Conservation (phyloP, 495 filamentous ascomycete genomes). For the Rostrohypoxylon terebratum region DNA sequence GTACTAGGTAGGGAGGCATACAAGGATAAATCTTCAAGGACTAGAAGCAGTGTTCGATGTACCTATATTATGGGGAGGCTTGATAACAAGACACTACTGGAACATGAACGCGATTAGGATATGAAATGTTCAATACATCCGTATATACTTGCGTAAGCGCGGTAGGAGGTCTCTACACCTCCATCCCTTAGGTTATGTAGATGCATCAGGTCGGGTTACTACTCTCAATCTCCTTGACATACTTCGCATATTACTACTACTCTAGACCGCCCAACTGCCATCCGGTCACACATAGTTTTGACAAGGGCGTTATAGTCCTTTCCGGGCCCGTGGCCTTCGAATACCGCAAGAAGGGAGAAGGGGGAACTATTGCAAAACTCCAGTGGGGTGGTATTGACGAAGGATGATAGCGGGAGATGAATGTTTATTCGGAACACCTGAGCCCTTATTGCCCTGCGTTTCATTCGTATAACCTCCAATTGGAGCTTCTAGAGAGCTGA, state of each 20-base stretch:
- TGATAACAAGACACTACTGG: neutral
- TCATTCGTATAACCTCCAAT: neutral
- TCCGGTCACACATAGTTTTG: slow-evolving; percentile 12
- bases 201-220: neutral
- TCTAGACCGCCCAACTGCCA: neutral
- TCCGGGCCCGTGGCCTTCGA: neutral
- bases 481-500: neutral
- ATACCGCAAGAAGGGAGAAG: neutral
- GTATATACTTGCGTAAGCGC: neutral
- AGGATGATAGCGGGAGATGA: neutral
- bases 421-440: neutral
- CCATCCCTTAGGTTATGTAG: neutral
- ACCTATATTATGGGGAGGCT: neutral
- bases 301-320: slow-evolving; percentile 23
- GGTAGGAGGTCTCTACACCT: neutral
- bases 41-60: too few relatives aligned
- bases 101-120: neutral
- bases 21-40: too few relatives aligned
- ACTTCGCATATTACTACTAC: neutral
- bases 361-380: neutral
- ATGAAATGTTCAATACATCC: neutral
- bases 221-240: neutral
- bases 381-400: neutral
- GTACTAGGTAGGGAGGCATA: too few relatives aligned
- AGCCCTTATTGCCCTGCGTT: neutral